Percentiles rank a stretch among this genome's conserved stretches.
These are phyloP conservation scores for Teratosphaeria pseudoeucalypti DNA, from an alignment of 2,329 filamentous ascomycete genomes.

Conservation along the genomic window DNA sequence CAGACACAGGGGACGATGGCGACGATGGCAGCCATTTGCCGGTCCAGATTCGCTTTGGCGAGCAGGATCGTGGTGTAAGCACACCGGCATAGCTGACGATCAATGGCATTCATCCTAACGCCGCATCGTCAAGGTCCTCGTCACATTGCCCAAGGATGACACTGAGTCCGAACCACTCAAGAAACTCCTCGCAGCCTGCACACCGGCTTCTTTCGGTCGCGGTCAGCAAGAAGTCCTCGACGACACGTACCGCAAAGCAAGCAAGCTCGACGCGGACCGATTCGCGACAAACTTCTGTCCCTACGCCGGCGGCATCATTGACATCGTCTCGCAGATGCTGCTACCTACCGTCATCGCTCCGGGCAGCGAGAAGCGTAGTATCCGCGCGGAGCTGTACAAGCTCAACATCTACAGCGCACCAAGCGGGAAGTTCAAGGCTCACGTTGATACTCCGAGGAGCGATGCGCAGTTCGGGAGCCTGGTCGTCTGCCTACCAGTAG, in stretches of 20 bases:
- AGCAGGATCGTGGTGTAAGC: background rate
- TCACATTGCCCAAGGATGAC: background rate
- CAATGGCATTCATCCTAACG: background rate
- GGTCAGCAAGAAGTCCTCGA: constrained; percentile 40
- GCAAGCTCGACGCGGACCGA: constrained; percentile 34
- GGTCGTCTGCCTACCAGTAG: constrained; percentile 13
- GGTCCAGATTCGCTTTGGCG: background rate
- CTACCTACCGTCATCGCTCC: background rate
- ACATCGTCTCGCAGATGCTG: constrained; percentile 35
- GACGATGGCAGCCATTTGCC: background rate
- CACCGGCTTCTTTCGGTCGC: constrained; percentile 41
- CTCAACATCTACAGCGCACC: constrained; percentile 36
- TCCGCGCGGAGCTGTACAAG: constrained; percentile 48
- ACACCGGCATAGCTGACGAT: background rate
- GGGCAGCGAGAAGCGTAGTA: background rate
- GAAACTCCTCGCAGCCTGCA: constrained; percentile 11
- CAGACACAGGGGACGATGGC: background rate
- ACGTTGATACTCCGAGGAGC: constrained; percentile 19
- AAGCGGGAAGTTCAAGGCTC: constrained; percentile 15
- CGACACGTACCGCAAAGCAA: constrained; percentile 43
- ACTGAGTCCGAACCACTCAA: background rate
- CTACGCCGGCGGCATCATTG: constrained; percentile 43
- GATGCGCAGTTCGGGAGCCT: constrained; percentile 15
- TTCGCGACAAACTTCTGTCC: constrained; percentile 43
- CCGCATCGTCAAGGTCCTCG: background rate